Evolutionary conservation across 2,329 filamentous ascomycete genomes (phyloP), one percentile per base, ranked within the genome.

Genomic region (Pyricularia sp.): DNA sequence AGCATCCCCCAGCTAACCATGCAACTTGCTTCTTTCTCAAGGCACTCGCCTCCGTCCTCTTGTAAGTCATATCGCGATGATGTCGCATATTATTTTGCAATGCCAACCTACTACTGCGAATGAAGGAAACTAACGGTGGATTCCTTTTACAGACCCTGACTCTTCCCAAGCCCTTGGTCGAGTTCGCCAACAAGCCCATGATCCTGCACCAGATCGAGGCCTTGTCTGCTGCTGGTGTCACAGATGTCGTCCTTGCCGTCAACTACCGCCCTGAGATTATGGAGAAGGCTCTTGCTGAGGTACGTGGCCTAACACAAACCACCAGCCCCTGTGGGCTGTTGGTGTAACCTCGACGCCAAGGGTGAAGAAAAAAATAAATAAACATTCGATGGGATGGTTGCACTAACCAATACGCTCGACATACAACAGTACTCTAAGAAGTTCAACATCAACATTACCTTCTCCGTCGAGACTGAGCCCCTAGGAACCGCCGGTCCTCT

Each of bases 151-250:
- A 97, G 93, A 99, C 94, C 75, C 89, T 99, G 78, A 97, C 95
- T 67, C 92, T 97, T 74, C 94, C 94, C 71, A 99, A 98, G 83
- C 94, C 95, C 73, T 87, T 99, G 74, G 95, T 99, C 77, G 94
- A 99, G 83, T 99, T 99, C 78, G 93, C 89, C 78, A 99, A 99
- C 87, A 94, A 95, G 83, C 95, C 94, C 79, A 99, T 99, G 94
- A 98, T 99, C 81, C 87, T 96, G 77, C 94, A 98, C 83, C 94
- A 99, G 83, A 92, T 99, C 76, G 93, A 97, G 83, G 93, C 93
- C 73, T 87, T 99, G 74, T 94, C 95, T 74, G 91, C 90, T 70
- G 94, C 93, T 70, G 94, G 94, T 79, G 95, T 98, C 73, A 98
- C 93, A 71, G 94, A 98, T 83, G 97, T 99, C 77, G 94, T 99